Percentiles rank a stretch among this genome's conserved stretches.
phyloP scores from a whole-genome alignment of 2,329 filamentous ascomycete species.

The Didymella keratinophila region DNA sequence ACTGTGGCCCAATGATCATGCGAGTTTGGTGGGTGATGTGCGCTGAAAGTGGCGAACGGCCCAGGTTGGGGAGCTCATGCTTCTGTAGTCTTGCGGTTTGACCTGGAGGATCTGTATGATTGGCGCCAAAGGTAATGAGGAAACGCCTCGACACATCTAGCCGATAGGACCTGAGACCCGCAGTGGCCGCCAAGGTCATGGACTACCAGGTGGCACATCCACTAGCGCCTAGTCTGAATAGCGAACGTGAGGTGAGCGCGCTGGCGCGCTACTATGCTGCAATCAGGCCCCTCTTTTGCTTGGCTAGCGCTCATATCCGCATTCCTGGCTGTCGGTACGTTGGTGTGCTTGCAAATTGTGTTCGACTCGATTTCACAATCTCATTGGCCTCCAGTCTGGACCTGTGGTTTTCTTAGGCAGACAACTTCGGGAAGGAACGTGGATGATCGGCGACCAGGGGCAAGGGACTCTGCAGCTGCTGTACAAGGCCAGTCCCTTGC shows the following conservation, averaged over 20 bases:
- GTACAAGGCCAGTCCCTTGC: conserved; percentile 24
- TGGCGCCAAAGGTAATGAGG: conserved; percentile 16
- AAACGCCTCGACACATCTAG: conserved; percentile 17
- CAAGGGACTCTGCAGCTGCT: conserved; percentile 24
- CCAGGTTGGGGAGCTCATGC: conserved; percentile 3
- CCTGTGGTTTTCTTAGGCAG: not conserved
- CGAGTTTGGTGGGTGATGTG: conserved; percentile 22
- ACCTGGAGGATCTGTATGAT: conserved; percentile 13
- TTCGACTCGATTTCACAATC: conserved; percentile 22
- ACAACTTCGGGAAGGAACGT: conserved; percentile 3
- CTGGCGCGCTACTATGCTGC: conserved; percentile 8
- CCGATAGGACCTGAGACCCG: conserved; percentile 12
- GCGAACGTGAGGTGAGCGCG: conserved; percentile 4
- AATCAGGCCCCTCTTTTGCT: conserved; percentile 15
- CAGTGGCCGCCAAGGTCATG: conserved; percentile 15
- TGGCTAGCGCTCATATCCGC: conserved; percentile 36
- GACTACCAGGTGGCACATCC: conserved; percentile 16
- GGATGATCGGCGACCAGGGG: conserved; percentile 27
- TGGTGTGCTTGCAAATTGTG: conserved; percentile 6
- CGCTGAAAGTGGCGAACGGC: conserved; percentile 5
- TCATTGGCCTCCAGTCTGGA: not conserved
- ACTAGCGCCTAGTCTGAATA: conserved; percentile 13
- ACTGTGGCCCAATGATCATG: conserved; percentile 19
- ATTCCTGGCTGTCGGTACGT: conserved; percentile 28
- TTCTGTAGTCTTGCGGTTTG: conserved; percentile 7